These are phyloP conservation scores for Mariannaea sp. DNA, from an alignment of 2,329 filamentous ascomycete genomes.

Conservation along the genomic window DNA sequence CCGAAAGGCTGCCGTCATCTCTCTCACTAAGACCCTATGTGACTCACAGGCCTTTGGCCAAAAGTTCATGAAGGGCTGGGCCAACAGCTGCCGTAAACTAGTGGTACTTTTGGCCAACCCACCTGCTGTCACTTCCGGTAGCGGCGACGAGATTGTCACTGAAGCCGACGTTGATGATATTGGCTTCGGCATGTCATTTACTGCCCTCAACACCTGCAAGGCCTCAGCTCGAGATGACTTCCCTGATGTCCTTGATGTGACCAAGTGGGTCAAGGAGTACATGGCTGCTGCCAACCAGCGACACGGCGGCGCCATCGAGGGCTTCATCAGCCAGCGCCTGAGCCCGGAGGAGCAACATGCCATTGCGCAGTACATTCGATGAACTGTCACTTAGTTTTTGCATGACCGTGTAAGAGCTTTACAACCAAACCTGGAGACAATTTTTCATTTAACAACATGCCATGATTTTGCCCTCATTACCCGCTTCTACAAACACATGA, in stretches of 20 bases:
- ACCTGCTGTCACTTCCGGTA: slow-evolving; percentile 66
- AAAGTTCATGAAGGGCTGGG: slow-evolving; percentile 88
- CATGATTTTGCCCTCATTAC: no score
- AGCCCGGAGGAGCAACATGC: slow-evolving; percentile 62
- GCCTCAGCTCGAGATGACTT: slow-evolving; percentile 77
- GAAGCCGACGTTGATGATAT: slow-evolving; percentile 95
- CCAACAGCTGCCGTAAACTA: slow-evolving; percentile 84
- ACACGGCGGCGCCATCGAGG: slow-evolving; percentile 71
- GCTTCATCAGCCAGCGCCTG: slow-evolving; percentile 74
- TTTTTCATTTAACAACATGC: no score
- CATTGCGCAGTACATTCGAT: slow-evolving; percentile 57
- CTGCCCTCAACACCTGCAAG: slow-evolving; percentile 88
- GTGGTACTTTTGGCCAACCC: slow-evolving; percentile 89
- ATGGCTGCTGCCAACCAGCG: slow-evolving; percentile 77
- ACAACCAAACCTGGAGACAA: no score
- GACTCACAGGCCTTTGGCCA: slow-evolving; percentile 83
- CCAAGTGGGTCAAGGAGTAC: slow-evolving; percentile 83
- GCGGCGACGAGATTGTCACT: slow-evolving; percentile 75
- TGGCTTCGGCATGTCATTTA: slow-evolving; percentile 93
- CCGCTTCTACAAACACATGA: no score
- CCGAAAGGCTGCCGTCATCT: slow-evolving; percentile 91
- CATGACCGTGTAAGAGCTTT: background rate
- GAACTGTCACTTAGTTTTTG: slow-evolving; percentile 8
- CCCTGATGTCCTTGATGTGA: slow-evolving; percentile 78
- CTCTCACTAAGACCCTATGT: slow-evolving; percentile 88